Evolutionary conservation across 2,329 filamentous ascomycete species (phyloP).

Genomic region (Pyrenophora tritici-repentis): DNA sequence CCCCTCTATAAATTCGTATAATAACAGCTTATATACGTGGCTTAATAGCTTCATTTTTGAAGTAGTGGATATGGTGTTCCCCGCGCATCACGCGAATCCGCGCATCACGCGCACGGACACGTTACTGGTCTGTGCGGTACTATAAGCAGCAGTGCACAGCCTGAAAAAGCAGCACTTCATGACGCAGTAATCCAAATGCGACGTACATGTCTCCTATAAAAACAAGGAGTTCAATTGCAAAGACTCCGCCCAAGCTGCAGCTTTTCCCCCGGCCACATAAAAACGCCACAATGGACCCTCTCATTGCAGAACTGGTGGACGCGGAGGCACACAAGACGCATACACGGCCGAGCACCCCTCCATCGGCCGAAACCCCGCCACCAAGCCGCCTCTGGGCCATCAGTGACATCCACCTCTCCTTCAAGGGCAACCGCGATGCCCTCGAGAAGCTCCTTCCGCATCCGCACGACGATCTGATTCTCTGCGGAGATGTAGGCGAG

Average conservation of each 20-base stretch:
- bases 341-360: constrained; percentile 13
- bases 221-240: too few relatives aligned
- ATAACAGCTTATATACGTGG: too few relatives aligned
- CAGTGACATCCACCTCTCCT: constrained; percentile 54
- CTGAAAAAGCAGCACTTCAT: background rate
- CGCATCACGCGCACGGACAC: too few relatives aligned
- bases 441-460: constrained; percentile 48
- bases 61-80: too few relatives aligned
- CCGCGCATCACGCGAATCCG: too few relatives aligned
- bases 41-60: too few relatives aligned
- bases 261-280: too few relatives aligned
- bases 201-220: too few relatives aligned
- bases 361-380: constrained; percentile 13
- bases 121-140: constrained; percentile 8
- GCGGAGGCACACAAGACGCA: constrained; percentile 4
- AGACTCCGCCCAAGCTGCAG: too few relatives aligned
- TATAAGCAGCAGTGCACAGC: background rate
- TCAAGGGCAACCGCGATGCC: constrained; percentile 53
- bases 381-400: constrained; percentile 51
- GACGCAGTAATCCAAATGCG: too few relatives aligned
- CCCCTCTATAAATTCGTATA: too few relatives aligned
- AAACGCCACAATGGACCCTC: constrained; percentile 28
- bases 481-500: constrained; percentile 52
- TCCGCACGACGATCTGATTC: constrained; percentile 52
- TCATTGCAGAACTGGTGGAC: constrained; percentile 24